These are phyloP conservation scores for Serpula lacrymans DNA, from an alignment of 768 basidiomycete species.

Conservation along the genomic window DNA sequence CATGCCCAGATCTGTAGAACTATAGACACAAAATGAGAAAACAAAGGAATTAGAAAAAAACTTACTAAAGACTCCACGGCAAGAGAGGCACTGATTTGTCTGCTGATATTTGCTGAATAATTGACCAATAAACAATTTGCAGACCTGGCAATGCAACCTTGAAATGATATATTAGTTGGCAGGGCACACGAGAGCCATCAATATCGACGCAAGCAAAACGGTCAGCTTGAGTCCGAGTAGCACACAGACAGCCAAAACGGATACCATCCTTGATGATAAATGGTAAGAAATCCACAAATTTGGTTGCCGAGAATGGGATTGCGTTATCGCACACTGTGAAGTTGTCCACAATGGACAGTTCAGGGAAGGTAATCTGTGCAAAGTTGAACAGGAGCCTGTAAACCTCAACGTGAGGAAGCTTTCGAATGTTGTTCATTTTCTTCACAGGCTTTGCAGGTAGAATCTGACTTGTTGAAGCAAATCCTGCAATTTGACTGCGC, in stretches of 20 bases:
- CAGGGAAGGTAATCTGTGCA: too few species aligned
- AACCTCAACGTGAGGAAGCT: too few species aligned
- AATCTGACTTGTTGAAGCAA: too few species aligned
- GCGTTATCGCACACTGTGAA: background rate
- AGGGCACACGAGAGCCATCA: background rate
- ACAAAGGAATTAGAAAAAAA: background rate
- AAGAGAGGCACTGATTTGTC: slow-evolving; percentile 1
- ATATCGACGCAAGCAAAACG: background rate
- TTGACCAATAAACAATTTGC: background rate
- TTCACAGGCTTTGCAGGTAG: too few species aligned
- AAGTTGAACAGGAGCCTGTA: too few species aligned
- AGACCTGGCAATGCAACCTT: background rate
- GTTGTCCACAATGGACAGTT: too few species aligned
- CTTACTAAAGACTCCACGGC: slow-evolving; percentile 6
- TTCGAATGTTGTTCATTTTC: too few species aligned
- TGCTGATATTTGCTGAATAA: background rate
- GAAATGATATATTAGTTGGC: background rate
- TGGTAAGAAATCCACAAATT: background rate
- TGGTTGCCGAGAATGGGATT: background rate
- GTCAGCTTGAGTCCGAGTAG: background rate
- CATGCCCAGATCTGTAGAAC: background rate
- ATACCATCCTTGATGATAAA: slow-evolving; percentile 1
- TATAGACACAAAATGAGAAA: background rate
- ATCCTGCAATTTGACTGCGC: too few species aligned
- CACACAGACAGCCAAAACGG: background rate